Evolutionary conservation across 306 rosid genomes (phyloP).

Genomic region (Cicer chorassanicum): DNA sequence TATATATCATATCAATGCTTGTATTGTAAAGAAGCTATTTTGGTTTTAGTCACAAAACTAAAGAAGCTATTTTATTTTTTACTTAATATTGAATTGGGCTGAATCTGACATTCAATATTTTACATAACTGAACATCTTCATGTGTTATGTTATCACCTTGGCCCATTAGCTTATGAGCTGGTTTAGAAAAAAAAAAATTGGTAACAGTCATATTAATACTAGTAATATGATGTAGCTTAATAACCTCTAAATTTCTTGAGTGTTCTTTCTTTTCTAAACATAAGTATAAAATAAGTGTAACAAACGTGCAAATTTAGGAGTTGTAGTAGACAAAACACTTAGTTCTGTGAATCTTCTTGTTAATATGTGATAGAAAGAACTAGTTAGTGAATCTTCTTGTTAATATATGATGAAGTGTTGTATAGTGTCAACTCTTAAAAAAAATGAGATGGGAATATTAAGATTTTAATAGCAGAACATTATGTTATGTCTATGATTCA

Average conservation of each 20-base stretch:
- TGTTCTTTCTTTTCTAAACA: neutral
- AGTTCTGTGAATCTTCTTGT: no score
- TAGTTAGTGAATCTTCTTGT: no score
- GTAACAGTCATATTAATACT: conserved; percentile 9
- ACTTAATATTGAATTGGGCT: neutral
- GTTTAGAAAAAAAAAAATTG: neutral
- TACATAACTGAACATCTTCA: conserved; percentile 25
- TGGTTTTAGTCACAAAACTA: neutral
- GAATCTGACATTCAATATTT: neutral
- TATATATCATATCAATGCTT: neutral
- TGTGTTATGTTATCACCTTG: conserved; percentile 30
- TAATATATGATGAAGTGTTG: no score
- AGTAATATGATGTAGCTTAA: neutral
- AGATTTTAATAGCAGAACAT: conserved; percentile 4
- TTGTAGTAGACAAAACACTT: no score
- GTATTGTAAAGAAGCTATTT: neutral
- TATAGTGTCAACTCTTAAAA: neutral
- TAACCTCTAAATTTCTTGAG: neutral
- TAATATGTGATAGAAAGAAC: no score
- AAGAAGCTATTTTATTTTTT: neutral
- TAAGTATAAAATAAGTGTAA: no score
- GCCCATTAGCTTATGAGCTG: conserved; percentile 22
- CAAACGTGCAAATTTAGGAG: no score
- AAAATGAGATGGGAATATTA: neutral
- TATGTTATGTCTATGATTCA: conserved; percentile 33